These are phyloP conservation scores for Priceomyces fermenticarens DNA, from an alignment of 805 yeast genomes.

Conservation along the genomic window DNA sequence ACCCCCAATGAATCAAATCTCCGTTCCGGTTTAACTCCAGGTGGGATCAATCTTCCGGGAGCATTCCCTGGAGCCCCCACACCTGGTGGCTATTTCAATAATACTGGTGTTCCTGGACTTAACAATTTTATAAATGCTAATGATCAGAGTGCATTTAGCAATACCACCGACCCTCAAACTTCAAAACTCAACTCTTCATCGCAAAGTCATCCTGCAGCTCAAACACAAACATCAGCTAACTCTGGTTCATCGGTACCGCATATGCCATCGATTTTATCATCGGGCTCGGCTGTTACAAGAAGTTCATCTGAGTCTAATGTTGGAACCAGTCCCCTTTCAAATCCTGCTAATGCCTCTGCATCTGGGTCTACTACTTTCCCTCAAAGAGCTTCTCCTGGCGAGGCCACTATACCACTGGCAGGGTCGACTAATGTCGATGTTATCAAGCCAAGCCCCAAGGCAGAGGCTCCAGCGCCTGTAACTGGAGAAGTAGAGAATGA, in stretches of 20 bases:
- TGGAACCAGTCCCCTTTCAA: too few species aligned
- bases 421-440: too few species aligned
- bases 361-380: too few species aligned
- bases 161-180: slow-evolving; percentile 4
- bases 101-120: slow-evolving; percentile 50
- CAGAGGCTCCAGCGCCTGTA: neutral
- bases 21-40: slow-evolving; percentile 73
- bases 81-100: slow-evolving; percentile 38
- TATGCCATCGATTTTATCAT: too few species aligned
- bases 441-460: neutral
- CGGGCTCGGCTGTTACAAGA: too few species aligned
- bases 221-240: slow-evolving; percentile 2
- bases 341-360: too few species aligned
- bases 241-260: too few species aligned
- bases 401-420: too few species aligned
- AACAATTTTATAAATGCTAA: slow-evolving; percentile 35
- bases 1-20: slow-evolving; percentile 75
- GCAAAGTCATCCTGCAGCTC: neutral
- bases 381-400: too few species aligned
- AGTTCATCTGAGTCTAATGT: too few species aligned
- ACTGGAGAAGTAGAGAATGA: neutral
- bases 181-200: neutral
- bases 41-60: slow-evolving; percentile 25
- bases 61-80: slow-evolving; percentile 38
- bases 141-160: slow-evolving; percentile 2